Conservation (phyloP, 1,139 yeast species). For the Taphrina deformans region DNA sequence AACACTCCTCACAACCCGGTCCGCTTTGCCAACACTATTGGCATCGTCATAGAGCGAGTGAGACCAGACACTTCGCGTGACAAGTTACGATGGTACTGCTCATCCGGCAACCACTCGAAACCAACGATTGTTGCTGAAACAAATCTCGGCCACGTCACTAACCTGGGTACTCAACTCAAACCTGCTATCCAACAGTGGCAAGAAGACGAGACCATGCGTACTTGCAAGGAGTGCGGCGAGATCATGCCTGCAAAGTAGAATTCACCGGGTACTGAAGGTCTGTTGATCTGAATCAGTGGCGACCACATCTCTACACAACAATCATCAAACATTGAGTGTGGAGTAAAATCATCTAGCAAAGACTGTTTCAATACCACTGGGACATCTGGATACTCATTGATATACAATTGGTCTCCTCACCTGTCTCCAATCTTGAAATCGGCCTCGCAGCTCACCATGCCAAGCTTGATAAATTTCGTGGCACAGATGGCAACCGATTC, state of each 20-base stretch:
- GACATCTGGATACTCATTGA: too few species aligned
- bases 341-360: background rate
- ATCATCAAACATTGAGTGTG: background rate
- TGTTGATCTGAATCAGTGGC: background rate
- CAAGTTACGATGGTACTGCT: conserved; percentile 81
- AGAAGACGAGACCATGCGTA: conserved; percentile 59
- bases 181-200: conserved; percentile 76
- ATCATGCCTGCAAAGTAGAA: conserved; percentile 41
- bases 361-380: background rate
- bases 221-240: conserved; percentile 75
- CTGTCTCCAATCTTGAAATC: too few species aligned
- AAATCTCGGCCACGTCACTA: conserved; percentile 68
- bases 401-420: too few species aligned
- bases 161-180: conserved; percentile 88
- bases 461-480: background rate
- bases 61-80: conserved; percentile 71
- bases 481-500: background rate
- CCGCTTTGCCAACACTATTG: conserved; percentile 79
- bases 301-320: background rate
- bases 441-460: background rate
- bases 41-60: conserved; percentile 92
- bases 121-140: conserved; percentile 59
- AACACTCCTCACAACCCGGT: conserved; percentile 90
- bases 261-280: too few species aligned
- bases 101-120: conserved; percentile 51